Base-by-base conservation (phyloP, 2,329 filamentous ascomycete genomes). In the Plectosphaerella cucumerina region DNA sequence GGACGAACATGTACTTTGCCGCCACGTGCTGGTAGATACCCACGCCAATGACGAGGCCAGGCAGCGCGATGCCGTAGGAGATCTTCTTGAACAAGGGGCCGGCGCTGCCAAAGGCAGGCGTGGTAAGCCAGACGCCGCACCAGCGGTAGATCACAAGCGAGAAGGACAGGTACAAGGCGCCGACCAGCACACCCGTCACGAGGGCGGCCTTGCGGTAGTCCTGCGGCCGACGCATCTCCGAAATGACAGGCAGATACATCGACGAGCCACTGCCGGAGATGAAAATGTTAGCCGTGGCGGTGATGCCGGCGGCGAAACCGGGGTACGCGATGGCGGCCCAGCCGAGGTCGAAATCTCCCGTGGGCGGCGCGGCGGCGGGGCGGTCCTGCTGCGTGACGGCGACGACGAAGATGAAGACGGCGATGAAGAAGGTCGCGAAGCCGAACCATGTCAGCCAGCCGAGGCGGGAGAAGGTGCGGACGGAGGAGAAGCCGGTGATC, bases 171-270 rank as follows among this genome's bases (percentile, higher is more conserved):
- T 81, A 81, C 54, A 76, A 75, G 18, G 66, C 63, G 5, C 75
- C 80, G 2, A 76, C 73, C 54, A 76, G 72, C 42, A 67, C 64
- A 58, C 80, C 76, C 21, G 81, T 67, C 4, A 68, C 65, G 62
- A 72, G 78, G 0, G 75, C 75, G 0, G 78, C 72, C 50, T 77
- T 76, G 70, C 78, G 77, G 3, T 74, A 73, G 48, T 79, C 74
- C 49, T 70, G 66, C 5, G 77, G 77, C 39, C 66, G 64, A 53
- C 70, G 70, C 76, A 80, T 78, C 58, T 80, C 77, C 0, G 74
- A 77, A 37, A 79, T 74, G 33, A 79, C 66, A 44, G 76, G 70
- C 62, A 79, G 79, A 60, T 79, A 80, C 70, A 78, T 75, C 59
- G 78, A 78, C 51, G 78, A 75, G 5, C 75, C 76, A 0, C 47